phyloP scores from a whole-genome alignment of 176 grass and related monocot species.

The Oryza longistaminata region DNA sequence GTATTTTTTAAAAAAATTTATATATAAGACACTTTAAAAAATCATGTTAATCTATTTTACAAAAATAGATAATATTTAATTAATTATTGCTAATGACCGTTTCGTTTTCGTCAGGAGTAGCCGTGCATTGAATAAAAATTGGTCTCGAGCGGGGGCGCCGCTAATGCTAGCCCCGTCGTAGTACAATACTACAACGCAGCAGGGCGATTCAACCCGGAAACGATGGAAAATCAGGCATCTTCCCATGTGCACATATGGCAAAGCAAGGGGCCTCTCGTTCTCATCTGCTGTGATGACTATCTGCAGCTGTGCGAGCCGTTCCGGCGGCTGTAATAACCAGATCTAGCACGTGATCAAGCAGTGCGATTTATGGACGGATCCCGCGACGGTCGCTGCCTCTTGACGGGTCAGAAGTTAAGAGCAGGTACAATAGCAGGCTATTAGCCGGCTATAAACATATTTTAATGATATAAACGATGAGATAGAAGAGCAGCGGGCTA shows the following conservation, averaged over 20 bases:
- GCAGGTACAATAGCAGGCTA: too few species aligned
- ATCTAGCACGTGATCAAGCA: conserved; percentile 25
- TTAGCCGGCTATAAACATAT: too few species aligned
- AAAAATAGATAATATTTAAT: too few species aligned
- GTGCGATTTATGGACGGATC: conserved; percentile 10
- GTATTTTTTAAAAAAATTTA: too few species aligned
- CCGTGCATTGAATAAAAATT: not conserved
- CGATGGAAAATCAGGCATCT: conserved; percentile 21
- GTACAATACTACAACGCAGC: not conserved
- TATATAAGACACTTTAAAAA: too few species aligned
- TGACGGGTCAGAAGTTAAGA: not conserved
- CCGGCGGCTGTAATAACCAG: not conserved
- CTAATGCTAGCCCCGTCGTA: not conserved
- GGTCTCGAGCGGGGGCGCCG: conserved; percentile 3
- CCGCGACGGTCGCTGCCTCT: not conserved
- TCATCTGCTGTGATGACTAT: not conserved
- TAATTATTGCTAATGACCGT: too few species aligned
- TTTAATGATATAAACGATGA: too few species aligned
- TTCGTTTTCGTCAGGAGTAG: too few species aligned
- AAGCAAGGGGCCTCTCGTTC: not conserved
- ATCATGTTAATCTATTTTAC: too few species aligned
- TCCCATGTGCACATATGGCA: conserved; percentile 15
- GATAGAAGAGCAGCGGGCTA: too few species aligned
- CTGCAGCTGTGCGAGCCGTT: not conserved
- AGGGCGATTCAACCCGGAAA: not conserved